Conservation (phyloP, 257 asterid species). For the Handroanthus guayacan region DNA sequence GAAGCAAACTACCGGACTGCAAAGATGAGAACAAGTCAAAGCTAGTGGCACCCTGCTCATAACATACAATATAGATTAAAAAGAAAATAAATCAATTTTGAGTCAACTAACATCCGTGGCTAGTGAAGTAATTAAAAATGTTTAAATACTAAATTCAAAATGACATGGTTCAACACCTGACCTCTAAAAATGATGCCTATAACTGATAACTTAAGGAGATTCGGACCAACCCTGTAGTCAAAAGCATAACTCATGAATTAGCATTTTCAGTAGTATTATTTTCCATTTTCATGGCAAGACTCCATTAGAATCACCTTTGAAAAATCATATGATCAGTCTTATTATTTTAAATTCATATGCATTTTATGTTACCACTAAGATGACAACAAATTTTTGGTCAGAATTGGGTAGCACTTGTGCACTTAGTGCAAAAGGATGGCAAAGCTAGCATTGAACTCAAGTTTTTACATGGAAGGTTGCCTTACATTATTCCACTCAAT, state of each 20-base stretch:
- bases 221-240: neutral
- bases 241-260: neutral
- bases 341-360: neutral
- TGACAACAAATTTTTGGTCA: neutral
- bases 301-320: slow-evolving; percentile 1
- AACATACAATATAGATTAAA: slow-evolving; percentile 3
- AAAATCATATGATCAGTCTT: slow-evolving; percentile 7
- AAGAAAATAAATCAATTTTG: slow-evolving; percentile 19
- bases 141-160: slow-evolving; percentile 18
- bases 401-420: neutral
- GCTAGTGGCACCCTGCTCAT: neutral
- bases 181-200: slow-evolving; percentile 4
- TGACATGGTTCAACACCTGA: slow-evolving; percentile 17
- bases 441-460: slow-evolving; percentile 25
- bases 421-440: neutral
- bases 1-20: neutral
- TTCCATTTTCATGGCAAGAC: slow-evolving; percentile 18
- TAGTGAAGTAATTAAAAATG: slow-evolving; percentile 7
- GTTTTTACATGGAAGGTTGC: neutral
- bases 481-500: neutral
- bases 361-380: neutral
- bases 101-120: slow-evolving; percentile 13
- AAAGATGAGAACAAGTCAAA: slow-evolving; percentile 17
- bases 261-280: neutral
- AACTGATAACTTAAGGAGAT: slow-evolving; percentile 11